phyloP scores from a whole-genome alignment of 495 filamentous ascomycete species.

The Trichoderma orchidacearum region DNA sequence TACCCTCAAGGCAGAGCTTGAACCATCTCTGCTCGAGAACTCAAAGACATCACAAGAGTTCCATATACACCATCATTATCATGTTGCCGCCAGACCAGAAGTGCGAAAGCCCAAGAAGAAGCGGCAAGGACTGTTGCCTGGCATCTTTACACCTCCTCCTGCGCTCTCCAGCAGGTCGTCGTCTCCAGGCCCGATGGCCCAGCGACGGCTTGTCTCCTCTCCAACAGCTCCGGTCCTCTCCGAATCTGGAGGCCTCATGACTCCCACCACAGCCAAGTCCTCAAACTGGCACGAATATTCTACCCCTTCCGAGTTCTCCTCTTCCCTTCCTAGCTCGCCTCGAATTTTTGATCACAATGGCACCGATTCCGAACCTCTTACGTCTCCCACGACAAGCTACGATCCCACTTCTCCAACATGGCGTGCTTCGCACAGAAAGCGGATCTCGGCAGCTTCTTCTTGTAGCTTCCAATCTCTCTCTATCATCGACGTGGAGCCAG shows the following conservation, averaged over 20 bases:
- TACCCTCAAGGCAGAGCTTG: slow-evolving; percentile 58
- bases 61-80: slow-evolving; percentile 89
- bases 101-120: slow-evolving; percentile 57
- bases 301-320: slow-evolving; percentile 46
- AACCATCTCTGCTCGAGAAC: slow-evolving; percentile 17
- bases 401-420: slow-evolving; percentile 45
- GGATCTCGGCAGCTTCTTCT: slow-evolving; percentile 37
- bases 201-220: slow-evolving; percentile 7
- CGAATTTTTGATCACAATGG: slow-evolving; percentile 61
- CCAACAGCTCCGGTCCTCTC: not conserved
- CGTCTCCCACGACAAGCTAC: slow-evolving; percentile 57
- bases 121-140: slow-evolving; percentile 44
- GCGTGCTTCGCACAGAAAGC: slow-evolving; percentile 34
- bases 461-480: slow-evolving; percentile 24
- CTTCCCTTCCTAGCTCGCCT: slow-evolving; percentile 74
- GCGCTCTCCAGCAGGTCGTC: slow-evolving; percentile 12
- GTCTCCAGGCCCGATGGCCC: slow-evolving; percentile 5
- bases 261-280: slow-evolving; percentile 17
- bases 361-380: slow-evolving; percentile 48
- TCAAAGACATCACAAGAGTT: slow-evolving; percentile 51
- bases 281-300: slow-evolving; percentile 20
- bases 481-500: not conserved
- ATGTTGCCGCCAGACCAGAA: slow-evolving; percentile 50
- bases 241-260: not conserved
- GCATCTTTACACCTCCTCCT: slow-evolving; percentile 42